Base-by-base conservation (phyloP, 768 basidiomycete species). In the Mycena capillaripes region DNA sequence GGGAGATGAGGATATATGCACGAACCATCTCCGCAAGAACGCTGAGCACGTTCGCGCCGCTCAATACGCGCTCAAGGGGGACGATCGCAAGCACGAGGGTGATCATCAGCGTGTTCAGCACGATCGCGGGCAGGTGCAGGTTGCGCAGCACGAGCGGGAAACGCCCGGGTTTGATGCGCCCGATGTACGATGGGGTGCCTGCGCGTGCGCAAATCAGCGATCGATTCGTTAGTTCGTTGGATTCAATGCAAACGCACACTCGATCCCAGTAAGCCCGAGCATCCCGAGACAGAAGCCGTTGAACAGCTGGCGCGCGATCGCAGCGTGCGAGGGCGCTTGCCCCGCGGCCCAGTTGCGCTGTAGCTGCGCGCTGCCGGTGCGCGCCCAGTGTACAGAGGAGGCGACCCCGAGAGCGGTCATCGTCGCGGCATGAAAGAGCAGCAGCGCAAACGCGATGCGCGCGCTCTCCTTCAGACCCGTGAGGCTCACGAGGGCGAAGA, bases 231-330 rank as follows among this genome's bases (percentile, higher is more conserved):
- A 21, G 32, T 10, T 16, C 30, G 34, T 36, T 29, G 38, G 23
- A 42, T 6, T 16, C 4, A 74, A 19, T 25, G 23, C 2, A 14
- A 12, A 78, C 82, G 44, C 66, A 91, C 91, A 92, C 86, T 91
- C 90, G 76, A 91, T 90, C 10, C 91, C 93, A 1, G 93, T 93
- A 40, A 93, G 83, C 0, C 92, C 92, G 1, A 95, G 82, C 84
- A 94, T 91, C 0, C 91, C 89, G 4, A 95, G 82, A 74, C 92
- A 94, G 30, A 92, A 83, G 0, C 93, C 93, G 70, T 90, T 83
- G 78, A 89, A 95, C 10, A 91, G 81, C 48, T 92, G 86, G 27
- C 78, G 84, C 0, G 84, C 78, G 34, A 89, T 78, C 4, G 76
- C 77, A 4, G 72, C 61, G 0, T 82, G 68, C 4, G 85, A 81